Percentiles rank a stretch among this genome's conserved stretches.
Evolutionary conservation across 495 filamentous ascomycete genomes (phyloP).

Genomic region (Podospora didyma): DNA sequence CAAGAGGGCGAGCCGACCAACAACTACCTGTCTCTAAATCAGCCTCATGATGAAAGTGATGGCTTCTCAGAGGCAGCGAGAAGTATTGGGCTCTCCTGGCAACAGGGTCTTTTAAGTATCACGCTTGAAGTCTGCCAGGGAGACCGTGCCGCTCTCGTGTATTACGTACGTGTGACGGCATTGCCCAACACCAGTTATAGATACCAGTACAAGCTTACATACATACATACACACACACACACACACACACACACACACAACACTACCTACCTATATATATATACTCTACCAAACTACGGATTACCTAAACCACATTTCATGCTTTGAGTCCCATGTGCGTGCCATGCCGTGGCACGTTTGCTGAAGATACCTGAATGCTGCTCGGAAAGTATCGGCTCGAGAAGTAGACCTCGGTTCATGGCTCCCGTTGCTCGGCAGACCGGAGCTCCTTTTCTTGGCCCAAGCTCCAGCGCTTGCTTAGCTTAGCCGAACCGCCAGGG

Average conservation of each 20-base stretch:
- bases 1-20: not conserved
- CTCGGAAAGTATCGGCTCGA: slow-evolving; percentile 28
- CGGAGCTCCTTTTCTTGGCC: slow-evolving; percentile 22
- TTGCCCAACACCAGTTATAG: not conserved
- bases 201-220: not conserved
- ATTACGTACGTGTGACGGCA: not conserved
- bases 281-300: too few species aligned
- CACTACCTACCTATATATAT: not conserved
- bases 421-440: slow-evolving; percentile 30
- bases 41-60: too few species aligned
- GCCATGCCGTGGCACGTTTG: too few species aligned
- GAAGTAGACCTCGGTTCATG: not conserved
- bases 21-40: not conserved
- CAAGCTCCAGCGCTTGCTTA: slow-evolving; percentile 14
- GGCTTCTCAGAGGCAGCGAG: too few species aligned
- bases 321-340: too few species aligned
- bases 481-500: not conserved
- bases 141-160: not conserved
- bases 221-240: not conserved
- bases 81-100: not conserved
- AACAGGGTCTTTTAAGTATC: not conserved
- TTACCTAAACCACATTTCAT: too few species aligned
- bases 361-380: too few species aligned
- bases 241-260: not conserved
- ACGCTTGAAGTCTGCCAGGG: not conserved